These are phyloP conservation scores for Quercus tomentella DNA, from an alignment of 331 rosid genomes.

Conservation along the genomic window DNA sequence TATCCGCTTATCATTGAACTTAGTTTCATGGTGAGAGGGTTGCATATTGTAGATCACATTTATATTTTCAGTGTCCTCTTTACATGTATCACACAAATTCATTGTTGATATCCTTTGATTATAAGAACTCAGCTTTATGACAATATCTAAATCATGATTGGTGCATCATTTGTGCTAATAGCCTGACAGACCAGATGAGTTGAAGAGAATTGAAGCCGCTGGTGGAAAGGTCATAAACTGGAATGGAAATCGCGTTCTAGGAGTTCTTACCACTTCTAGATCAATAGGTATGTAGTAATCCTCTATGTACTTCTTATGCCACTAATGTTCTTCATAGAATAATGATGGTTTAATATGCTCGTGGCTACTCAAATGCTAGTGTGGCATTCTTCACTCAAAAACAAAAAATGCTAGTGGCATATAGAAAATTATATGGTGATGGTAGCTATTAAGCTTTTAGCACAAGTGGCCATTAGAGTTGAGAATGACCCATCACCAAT, in stretches of 20 bases:
- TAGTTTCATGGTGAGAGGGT: neutral
- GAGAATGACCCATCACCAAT: too few species aligned
- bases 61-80: neutral
- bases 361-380: neutral
- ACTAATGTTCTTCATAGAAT: neutral
- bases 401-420: neutral
- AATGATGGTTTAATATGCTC: neutral
- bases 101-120: neutral
- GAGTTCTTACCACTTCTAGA: conserved; percentile 93
- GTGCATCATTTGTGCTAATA: conserved; percentile 18
- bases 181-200: conserved; percentile 84
- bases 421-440: neutral
- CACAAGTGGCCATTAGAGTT: neutral
- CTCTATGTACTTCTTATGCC: neutral
- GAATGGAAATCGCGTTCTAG: conserved; percentile 88
- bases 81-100: neutral
- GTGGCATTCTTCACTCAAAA: too few species aligned
- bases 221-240: conserved; percentile 89
- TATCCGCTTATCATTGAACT: neutral
- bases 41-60: neutral
- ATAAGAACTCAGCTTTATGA: neutral
- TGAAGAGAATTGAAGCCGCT: conserved; percentile 87
- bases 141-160: neutral
- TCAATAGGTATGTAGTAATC: conserved; percentile 65
- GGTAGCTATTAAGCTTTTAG: neutral